Conservation (phyloP, 805 yeast genomes). For the Clavispora carvajalis region DNA sequence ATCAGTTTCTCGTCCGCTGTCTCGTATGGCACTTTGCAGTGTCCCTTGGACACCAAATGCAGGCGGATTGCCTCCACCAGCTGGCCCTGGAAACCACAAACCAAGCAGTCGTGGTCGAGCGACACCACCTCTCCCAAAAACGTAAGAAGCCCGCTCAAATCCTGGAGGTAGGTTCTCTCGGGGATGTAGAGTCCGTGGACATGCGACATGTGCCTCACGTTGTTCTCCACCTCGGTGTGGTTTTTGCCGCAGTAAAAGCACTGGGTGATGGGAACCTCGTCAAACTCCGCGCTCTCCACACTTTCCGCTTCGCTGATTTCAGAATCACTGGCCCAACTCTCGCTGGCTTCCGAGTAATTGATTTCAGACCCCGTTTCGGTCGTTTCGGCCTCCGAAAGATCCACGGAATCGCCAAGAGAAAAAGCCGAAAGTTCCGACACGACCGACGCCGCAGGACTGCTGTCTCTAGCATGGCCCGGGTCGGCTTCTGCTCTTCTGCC, state of each 20-base stretch:
- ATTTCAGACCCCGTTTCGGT: conserved; percentile 49
- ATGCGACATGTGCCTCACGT: conserved; percentile 69
- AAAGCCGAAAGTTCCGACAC: conserved; percentile 51
- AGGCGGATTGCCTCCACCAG: conserved; percentile 39
- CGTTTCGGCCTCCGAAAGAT: conserved; percentile 20
- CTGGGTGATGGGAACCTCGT: conserved; percentile 39
- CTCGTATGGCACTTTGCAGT: conserved; percentile 43
- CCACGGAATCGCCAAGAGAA: conserved; percentile 43
- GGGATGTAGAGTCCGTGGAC: conserved; percentile 86
- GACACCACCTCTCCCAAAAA: conserved; percentile 35
- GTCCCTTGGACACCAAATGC: conserved; percentile 41
- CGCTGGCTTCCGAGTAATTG: conserved; percentile 26
- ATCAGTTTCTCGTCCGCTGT: conserved; percentile 31
- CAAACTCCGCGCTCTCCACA: conserved; percentile 18
- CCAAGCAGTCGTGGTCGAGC: conserved; percentile 39
- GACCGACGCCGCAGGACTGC: conserved; percentile 52
- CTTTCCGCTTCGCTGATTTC: conserved; percentile 25
- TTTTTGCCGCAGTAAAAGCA: conserved; percentile 57
- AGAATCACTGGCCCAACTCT: conserved; percentile 12
- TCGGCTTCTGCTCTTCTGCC: conserved; percentile 18
- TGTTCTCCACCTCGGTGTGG: conserved; percentile 48
- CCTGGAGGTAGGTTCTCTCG: conserved; percentile 63
- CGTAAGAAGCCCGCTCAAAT: conserved; percentile 39
- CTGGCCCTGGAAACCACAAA: conserved; percentile 41
- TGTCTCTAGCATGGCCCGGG: conserved; percentile 32